Evolutionary conservation across 2,329 filamentous ascomycete genomes (phyloP), one percentile per base, ranked within the genome.

Genomic region (Clathrospora elynae): DNA sequence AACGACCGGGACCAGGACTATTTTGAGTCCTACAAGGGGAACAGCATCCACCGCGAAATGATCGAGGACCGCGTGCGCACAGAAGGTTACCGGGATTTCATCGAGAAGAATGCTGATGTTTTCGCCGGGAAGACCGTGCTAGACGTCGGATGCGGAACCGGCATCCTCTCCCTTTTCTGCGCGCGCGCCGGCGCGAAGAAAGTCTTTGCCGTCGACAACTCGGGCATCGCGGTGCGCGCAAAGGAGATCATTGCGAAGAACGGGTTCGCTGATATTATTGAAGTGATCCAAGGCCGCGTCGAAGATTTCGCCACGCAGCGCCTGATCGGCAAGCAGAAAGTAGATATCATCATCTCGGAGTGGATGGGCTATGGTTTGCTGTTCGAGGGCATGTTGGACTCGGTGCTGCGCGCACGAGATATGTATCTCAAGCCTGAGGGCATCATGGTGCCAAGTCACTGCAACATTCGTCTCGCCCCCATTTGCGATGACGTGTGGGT

Each of bases 291-390:
- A 52, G 91, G 92, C 24, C 88, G 89, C 62, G 88, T 96, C 48
- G 92, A 97, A 69, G 90, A 96, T 55, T 87, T 95, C 49, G 41
- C 78, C 73, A 42, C 78, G 90, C 14, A 90, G 88, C 40, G 62
- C 24, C 46, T 62, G 23, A 65, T 68, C 18, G 64, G 66, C 9
- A 61, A 65, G 33, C 52, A 61, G 18, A 77, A 91, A 62, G 91
- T 96, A 31, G 92, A 97, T 72, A 86, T 97, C 62, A 96, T 97
- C 65, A 86, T 97, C 48, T 95, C 88, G 46, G 91, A 97, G 71
- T 97, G 91, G 91, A 97, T 97, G 91, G 91, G 91, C 19, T 97
- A 97, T 68, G 88, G 86, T 53, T 79, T 96, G 12, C 79, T 96
- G 5, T 97, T 95, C 70, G 91, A 97, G 72, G 90, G 90, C 42